Evolutionary conservation across 164 flowering plant species (phyloP).

Genomic region (Dillenia turbinata): DNA sequence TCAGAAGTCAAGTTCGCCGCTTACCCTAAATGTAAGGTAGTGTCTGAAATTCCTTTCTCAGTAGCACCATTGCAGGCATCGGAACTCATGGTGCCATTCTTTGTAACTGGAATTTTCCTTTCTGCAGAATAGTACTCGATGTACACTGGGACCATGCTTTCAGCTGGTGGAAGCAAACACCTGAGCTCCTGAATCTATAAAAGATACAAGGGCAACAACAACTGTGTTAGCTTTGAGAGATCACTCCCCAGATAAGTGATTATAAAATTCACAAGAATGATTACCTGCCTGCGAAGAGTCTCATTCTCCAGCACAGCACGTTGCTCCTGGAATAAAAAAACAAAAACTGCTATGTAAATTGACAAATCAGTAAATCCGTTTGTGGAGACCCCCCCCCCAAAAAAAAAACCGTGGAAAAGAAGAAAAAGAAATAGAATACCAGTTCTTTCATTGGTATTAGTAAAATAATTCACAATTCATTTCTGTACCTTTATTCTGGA

Average conservation of each 20-base stretch:
- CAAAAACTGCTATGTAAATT: neutral
- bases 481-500: constrained; percentile 57
- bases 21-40: constrained; percentile 76
- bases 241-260: neutral
- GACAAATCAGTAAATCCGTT: no score
- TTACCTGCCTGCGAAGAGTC: constrained; percentile 68
- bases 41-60: constrained; percentile 61
- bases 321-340: constrained; percentile 46
- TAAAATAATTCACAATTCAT: neutral
- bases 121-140: constrained; percentile 36
- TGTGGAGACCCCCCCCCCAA: no score
- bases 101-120: constrained; percentile 21
- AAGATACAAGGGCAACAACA: neutral
- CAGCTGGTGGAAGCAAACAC: constrained; percentile 30
- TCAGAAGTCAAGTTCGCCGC: no score
- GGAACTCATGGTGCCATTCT: constrained; percentile 21
- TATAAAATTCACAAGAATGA: neutral
- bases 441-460: no score
- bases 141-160: constrained; percentile 25
- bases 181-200: constrained; percentile 67
- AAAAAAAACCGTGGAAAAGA: neutral
- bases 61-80: constrained; percentile 24
- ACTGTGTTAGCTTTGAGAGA: constrained; percentile 2
- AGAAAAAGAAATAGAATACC: neutral
- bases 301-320: constrained; percentile 62